A percentile compares a stretch with the other conserved stretches of the same genome.
These are phyloP conservation scores for Triticum aestivum DNA, from an alignment of 176 grass and related monocot genomes.

Conservation along the genomic window IWGSC_CS_RefSeq_v2.1 NC_057799.1:350007992-350008491, in stretches of 20 bases:
- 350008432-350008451: neutral
- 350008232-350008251: neutral
- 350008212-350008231: neutral
- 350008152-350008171: neutral
- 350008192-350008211: neutral
- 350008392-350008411: neutral
- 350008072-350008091: neutral
- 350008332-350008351: neutral
- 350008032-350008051: neutral
- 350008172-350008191: neutral
- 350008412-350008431: neutral
- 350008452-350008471: neutral
- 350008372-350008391: neutral
- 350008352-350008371: neutral
- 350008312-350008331: neutral
- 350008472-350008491: conserved; percentile 43
- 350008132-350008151: neutral
- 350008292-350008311: neutral
- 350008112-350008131: neutral
- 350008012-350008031: neutral
- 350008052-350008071: neutral
- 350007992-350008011: neutral
- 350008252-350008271: neutral
- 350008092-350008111: neutral
- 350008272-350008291: neutral